Evolutionary conservation across 352 stramenopile genomes (phyloP).

Genomic region (Globisporangium spinosum): DNA sequence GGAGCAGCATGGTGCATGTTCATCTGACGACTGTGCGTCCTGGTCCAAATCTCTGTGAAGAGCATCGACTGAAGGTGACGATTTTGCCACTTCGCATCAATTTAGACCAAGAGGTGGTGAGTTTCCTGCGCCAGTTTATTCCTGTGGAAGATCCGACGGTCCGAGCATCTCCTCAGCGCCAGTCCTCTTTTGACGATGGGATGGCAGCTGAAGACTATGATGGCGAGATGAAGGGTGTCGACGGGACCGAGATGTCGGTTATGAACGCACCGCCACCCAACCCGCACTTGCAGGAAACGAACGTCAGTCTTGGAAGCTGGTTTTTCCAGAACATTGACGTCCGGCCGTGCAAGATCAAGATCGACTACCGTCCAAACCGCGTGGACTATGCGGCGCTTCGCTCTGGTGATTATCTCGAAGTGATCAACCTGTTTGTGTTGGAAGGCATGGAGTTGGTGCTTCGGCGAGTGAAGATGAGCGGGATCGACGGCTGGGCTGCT

Average conservation of each 20-base stretch:
- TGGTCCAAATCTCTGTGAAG: constrained; percentile 71
- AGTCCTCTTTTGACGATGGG: constrained; percentile 18
- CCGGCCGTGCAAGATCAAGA: constrained; percentile 88
- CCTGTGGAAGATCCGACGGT: constrained; percentile 36
- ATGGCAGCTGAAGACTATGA: constrained; percentile 17
- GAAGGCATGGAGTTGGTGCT: constrained; percentile 88
- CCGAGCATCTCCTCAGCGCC: constrained; percentile 8
- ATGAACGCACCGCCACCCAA: constrained; percentile 19
- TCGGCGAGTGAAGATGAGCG: constrained; percentile 79
- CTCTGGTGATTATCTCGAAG: constrained; percentile 83
- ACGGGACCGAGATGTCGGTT: constrained; percentile 55
- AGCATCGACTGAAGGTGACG: constrained; percentile 75
- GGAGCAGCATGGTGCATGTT: constrained; percentile 79
- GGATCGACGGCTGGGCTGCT: constrained; percentile 71
- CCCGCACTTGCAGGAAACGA: constrained; percentile 33
- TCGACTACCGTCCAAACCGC: constrained; percentile 86
- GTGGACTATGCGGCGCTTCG: constrained; percentile 81
- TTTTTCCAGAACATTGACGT: constrained; percentile 89
- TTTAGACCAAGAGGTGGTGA: constrained; percentile 85
- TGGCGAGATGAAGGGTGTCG: constrained; percentile 29
- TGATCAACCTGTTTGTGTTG: constrained; percentile 88
- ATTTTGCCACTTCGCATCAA: constrained; percentile 82
- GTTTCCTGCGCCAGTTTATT: constrained; percentile 84
- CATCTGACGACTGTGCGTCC: constrained; percentile 79
- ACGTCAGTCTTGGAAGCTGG: constrained; percentile 52